Evolutionary conservation across 192 early-diverging fungal genomes (phyloP).

Genomic region (Coemansia javaensis): DNA sequence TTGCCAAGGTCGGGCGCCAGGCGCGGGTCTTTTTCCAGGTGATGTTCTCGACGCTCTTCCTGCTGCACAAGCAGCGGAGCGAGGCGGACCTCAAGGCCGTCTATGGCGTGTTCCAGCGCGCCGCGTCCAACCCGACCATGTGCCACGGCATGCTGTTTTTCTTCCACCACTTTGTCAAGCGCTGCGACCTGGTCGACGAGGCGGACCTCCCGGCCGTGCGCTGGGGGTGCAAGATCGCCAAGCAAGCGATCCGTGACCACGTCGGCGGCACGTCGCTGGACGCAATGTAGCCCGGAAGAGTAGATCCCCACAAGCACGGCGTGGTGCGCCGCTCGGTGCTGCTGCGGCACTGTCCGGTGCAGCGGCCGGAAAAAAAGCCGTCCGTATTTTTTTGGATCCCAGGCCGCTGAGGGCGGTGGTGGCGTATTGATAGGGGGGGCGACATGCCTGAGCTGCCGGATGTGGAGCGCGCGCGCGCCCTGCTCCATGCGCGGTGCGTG

Average conservation of each 20-base stretch:
- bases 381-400: too few relatives aligned
- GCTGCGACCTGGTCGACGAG: slow-evolving; percentile 56
- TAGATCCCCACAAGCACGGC: too few relatives aligned
- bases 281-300: too few relatives aligned
- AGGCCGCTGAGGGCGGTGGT: too few relatives aligned
- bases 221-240: slow-evolving; percentile 63
- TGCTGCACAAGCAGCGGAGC: slow-evolving; percentile 52
- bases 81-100: slow-evolving; percentile 54
- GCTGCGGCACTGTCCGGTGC: too few relatives aligned
- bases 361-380: too few relatives aligned
- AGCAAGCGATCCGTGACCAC: slow-evolving; percentile 54
- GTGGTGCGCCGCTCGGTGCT: too few relatives aligned
- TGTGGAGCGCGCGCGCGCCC: slow-evolving; percentile 63
- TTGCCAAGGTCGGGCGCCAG: slow-evolving; percentile 60
- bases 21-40: slow-evolving; percentile 67
- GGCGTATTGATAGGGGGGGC: background rate
- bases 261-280: slow-evolving; percentile 3
- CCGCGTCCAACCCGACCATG: slow-evolving; percentile 59
- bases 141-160: slow-evolving; percentile 83
- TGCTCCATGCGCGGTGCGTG: slow-evolving; percentile 52
- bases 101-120: slow-evolving; percentile 55
- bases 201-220: slow-evolving; percentile 61
- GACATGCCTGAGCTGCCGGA: slow-evolving; percentile 69
- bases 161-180: slow-evolving; percentile 69
- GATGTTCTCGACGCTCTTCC: slow-evolving; percentile 65